Base-by-base conservation (phyloP, 225 moss, liverwort and hornwort genomes). In the Antitrichia curtipendula region DNA sequence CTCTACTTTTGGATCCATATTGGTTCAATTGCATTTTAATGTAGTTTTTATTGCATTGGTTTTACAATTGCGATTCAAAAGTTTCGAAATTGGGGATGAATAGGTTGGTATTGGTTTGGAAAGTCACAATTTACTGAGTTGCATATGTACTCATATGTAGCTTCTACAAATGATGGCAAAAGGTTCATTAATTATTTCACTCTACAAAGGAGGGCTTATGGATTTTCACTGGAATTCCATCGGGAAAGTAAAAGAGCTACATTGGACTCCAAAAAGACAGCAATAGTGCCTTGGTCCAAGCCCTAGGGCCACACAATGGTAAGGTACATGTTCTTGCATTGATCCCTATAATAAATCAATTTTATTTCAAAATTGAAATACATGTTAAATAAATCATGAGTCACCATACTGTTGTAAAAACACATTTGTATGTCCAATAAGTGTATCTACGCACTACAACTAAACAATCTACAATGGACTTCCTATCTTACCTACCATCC, bases 271-370 rank as follows among this genome's bases (percentile, higher is more conserved):
- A 22, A 13, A 68, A 38, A 4, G 23, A 68, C 7, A 38, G 7
- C 2, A 38, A 4, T n/a, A 21, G 5, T 36, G 4, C 0, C 12
- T 32, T 8, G n/a, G n/a, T 22, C 1, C 5, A 20, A 13, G 6
- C 1, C 13, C 2, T 38, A 13, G 2, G 1, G 7, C 6, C 14
- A 45, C 2, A 68, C 13, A n/a, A 12, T 22, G 12, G 0, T 2
- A 38, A 22, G 38, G 2, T 12, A 13, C 23, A 68, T 23, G 0
- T 66, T 10, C 18, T 20, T n/a, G 8, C 65, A 36, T 36, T n/a
- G 22, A 12, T 12, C 6, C 6, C 11, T 21, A 6, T 3, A 19
- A 19, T 12, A 7, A 7, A 38, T 38, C 4, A 38, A 7, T 23
- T 68, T 68, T 2, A 22, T 23, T 68, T 38, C 68, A 38, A 38